phyloP scores from a whole-genome alignment of 23 red algal species.

The Gracilaria gracilis region DNA sequence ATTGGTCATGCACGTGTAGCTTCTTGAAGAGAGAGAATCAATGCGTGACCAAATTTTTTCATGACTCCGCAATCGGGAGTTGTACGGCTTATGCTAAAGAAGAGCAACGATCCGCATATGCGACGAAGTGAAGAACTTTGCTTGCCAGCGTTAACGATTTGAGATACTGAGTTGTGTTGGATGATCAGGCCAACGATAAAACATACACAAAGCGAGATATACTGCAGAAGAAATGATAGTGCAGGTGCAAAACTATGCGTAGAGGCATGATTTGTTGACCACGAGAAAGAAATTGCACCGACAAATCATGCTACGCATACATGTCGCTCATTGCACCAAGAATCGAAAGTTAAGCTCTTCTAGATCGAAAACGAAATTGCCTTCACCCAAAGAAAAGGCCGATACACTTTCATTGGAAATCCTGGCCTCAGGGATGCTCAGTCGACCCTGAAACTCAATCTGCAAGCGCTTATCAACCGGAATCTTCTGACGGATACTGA shows the following conservation, averaged over 20 bases:
- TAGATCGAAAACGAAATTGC: constrained; percentile 58
- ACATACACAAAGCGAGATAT: neutral
- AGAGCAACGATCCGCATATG: too few relatives aligned
- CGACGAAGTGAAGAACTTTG: too few relatives aligned
- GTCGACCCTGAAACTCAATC: constrained; percentile 30
- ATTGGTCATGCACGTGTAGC: too few relatives aligned
- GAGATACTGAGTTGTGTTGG: neutral
- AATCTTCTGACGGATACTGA: constrained; percentile 36
- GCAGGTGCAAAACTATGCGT: neutral
- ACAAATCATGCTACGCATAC: too few relatives aligned
- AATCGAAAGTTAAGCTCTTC: constrained; percentile 70
- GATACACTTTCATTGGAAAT: constrained; percentile 49
- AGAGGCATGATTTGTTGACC: neutral
- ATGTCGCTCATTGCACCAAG: constrained; percentile 25
- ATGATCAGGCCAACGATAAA: neutral
- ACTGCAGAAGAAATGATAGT: neutral
- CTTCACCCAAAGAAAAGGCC: constrained; percentile 50
- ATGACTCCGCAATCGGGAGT: too few relatives aligned
- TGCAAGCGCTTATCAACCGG: constrained; percentile 47
- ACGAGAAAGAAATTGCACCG: too few relatives aligned
- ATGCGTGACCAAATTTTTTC: too few relatives aligned
- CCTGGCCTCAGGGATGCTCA: constrained; percentile 49
- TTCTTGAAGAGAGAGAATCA: too few relatives aligned
- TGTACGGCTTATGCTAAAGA: too few relatives aligned
- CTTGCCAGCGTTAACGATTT: neutral